Evolutionary conservation across 257 asterid genomes (phyloP).

Genomic region (Nicotiana benthamiana): DNA sequence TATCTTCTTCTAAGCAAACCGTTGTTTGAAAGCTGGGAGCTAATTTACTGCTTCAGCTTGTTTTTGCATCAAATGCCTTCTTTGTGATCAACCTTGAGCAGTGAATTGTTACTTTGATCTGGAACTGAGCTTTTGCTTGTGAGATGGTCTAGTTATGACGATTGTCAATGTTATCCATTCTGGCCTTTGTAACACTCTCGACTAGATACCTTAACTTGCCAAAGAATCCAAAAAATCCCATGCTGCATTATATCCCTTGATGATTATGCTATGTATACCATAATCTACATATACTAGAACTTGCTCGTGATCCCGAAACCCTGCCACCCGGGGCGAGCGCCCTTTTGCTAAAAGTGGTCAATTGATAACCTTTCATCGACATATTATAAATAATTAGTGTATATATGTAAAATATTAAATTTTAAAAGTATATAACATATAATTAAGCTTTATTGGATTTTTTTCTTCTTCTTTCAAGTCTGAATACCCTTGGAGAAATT

Average conservation of each 20-base stretch:
- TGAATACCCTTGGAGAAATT: no score
- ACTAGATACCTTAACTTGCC: neutral
- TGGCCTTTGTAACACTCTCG: neutral
- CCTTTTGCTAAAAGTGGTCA: no score
- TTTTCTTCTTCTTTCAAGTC: no score
- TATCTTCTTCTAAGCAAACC: constrained; percentile 48
- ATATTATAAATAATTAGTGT: no score
- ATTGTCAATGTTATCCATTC: neutral
- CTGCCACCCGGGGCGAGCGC: neutral
- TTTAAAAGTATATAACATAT: no score
- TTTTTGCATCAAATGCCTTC: neutral
- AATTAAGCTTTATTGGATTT: no score
- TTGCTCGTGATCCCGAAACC: neutral
- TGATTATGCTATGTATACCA: neutral
- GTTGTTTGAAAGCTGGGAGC: neutral
- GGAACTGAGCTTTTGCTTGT: neutral
- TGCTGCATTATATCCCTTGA: neutral
- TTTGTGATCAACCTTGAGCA: neutral
- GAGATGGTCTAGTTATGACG: neutral
- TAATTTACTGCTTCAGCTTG: neutral
- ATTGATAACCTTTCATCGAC: no score
- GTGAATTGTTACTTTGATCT: neutral
- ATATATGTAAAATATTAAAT: no score
- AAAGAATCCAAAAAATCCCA: neutral
- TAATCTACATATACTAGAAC: neutral